phyloP scores from a whole-genome alignment of 768 basidiomycete species.

The Russula lepida region DNA sequence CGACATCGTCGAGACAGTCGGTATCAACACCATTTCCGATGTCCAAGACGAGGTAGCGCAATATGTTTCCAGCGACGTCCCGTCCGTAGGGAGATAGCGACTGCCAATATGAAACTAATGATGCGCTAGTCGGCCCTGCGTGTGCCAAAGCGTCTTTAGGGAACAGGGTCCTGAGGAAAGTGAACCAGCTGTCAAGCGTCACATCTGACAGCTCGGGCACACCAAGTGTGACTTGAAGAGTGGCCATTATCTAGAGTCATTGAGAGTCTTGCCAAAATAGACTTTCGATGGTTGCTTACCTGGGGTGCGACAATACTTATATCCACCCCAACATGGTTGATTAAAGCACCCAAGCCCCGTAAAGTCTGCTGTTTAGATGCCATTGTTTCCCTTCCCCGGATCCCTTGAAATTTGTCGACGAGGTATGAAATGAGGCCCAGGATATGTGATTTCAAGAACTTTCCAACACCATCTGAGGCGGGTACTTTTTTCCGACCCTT shows the following conservation, averaged over 20 bases:
- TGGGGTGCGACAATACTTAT: slow-evolving; percentile 80
- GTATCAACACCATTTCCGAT: slow-evolving; percentile 43
- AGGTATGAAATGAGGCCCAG: slow-evolving; percentile 79
- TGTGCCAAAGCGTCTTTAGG: slow-evolving; percentile 71
- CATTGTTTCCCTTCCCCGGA: slow-evolving; percentile 65
- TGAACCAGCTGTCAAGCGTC: slow-evolving; percentile 72
- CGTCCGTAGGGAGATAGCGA: slow-evolving; percentile 46
- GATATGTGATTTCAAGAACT: slow-evolving; percentile 66
- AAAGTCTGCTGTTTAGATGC: slow-evolving; percentile 68
- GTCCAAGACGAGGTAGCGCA: slow-evolving; percentile 64
- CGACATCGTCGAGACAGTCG: slow-evolving; percentile 64
- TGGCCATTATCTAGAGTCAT: slow-evolving; percentile 78
- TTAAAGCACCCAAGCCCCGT: slow-evolving; percentile 65
- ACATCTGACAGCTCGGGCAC: slow-evolving; percentile 68
- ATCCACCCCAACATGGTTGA: slow-evolving; percentile 57
- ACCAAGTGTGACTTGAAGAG: slow-evolving; percentile 80
- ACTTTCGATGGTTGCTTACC: slow-evolving; percentile 34
- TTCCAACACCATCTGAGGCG: slow-evolving; percentile 36
- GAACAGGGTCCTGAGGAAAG: slow-evolving; percentile 61
- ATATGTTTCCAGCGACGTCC: slow-evolving; percentile 44
- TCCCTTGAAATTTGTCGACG: slow-evolving; percentile 80
- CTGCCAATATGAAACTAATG: slow-evolving; percentile 72
- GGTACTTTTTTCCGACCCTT: slow-evolving; percentile 24
- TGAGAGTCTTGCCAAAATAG: background rate
- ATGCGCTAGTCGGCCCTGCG: slow-evolving; percentile 80